These are phyloP conservation scores for Monilinia fructicola DNA, from an alignment of 2,329 filamentous ascomycete genomes.

Conservation along the genomic window DNA sequence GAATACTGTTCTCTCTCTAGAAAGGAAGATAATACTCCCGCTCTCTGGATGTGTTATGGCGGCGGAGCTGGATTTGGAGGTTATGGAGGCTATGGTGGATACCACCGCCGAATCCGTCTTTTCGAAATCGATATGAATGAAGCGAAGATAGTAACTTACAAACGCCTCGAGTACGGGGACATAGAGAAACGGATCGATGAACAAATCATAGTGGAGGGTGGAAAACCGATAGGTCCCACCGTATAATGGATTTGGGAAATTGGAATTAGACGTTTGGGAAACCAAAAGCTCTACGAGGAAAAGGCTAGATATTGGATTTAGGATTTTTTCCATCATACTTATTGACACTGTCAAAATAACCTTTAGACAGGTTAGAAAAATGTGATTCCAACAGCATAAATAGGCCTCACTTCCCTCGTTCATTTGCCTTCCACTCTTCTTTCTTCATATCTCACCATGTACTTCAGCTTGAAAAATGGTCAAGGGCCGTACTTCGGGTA, in stretches of 20 bases:
- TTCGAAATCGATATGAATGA: slow-evolving; percentile 94
- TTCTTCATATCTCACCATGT: no score
- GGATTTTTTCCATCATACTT: not conserved
- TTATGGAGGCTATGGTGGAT: slow-evolving; percentile 88
- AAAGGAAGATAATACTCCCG: slow-evolving; percentile 49
- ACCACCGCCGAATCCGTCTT: slow-evolving; percentile 77
- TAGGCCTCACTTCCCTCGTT: no score
- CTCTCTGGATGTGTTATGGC: slow-evolving; percentile 97
- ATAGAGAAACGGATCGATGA: slow-evolving; percentile 56
- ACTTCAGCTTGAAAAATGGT: no score
- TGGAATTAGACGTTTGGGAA: not conserved
- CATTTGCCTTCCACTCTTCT: no score
- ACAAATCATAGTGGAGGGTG: slow-evolving; percentile 65
- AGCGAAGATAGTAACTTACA: slow-evolving; percentile 87
- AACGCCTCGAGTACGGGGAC: slow-evolving; percentile 73
- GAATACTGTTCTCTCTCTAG: slow-evolving; percentile 81
- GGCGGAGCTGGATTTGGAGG: slow-evolving; percentile 91
- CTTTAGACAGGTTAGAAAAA: no score
- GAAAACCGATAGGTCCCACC: slow-evolving; percentile 39
- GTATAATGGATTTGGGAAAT: not conserved
- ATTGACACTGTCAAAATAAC: no score
- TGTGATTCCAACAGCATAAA: no score
- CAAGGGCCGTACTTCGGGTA: no score
- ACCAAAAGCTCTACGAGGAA: not conserved
- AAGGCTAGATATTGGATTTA: slow-evolving; percentile 1